Evolutionary conservation across 495 filamentous ascomycete genomes (phyloP), one percentile per base, ranked within the genome.

Genomic region (Penicillium coprophilum): DNA sequence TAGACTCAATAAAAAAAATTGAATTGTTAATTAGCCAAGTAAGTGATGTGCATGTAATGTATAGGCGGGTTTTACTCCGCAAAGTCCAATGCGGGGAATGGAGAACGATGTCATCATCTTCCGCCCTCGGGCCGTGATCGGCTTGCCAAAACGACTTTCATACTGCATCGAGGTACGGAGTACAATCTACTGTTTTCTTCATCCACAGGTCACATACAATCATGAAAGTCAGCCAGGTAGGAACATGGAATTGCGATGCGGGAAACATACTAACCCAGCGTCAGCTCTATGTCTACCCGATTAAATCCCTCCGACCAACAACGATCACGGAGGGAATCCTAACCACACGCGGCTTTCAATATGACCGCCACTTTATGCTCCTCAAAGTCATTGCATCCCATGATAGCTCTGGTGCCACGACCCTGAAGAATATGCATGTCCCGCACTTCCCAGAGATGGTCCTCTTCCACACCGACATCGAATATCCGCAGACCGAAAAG

Each of bases 201-300:
- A n/a, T 28, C 30, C 13, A 10, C 20, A 6, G 34, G 9, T 10
- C 6, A 49, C 7, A 28, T 15, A 32, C 31, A 15, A 57, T 47
- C 36, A 76, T 73, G 65, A 65, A 66, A 44, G 57, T 74, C 55
- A 76, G 72, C 64, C 69, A 82, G 68, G 80, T 80, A 72, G 6
- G 61, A 21, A n/a, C n/a, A 32, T 27, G 1, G n/a, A 40, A 19
- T 31, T 17, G 1, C 6, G 21, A 20, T 8, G 10, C 13, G 15
- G 4, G 15, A 9, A 21, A 36, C 40, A 38, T 6, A 46, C 38
- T 46, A 40, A 43, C 34, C n/a, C 52, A 13, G 7, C 45, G 19
- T 47, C 63, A 94, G 87, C 79, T 97, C 31, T 94, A 90, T 72
- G 78, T 89, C 40, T 95, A 96, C 67, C 91, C 92, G 53, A 89